Base-by-base conservation (phyloP, 208 protist species). In the Trypanosoma melophagium region DNA sequence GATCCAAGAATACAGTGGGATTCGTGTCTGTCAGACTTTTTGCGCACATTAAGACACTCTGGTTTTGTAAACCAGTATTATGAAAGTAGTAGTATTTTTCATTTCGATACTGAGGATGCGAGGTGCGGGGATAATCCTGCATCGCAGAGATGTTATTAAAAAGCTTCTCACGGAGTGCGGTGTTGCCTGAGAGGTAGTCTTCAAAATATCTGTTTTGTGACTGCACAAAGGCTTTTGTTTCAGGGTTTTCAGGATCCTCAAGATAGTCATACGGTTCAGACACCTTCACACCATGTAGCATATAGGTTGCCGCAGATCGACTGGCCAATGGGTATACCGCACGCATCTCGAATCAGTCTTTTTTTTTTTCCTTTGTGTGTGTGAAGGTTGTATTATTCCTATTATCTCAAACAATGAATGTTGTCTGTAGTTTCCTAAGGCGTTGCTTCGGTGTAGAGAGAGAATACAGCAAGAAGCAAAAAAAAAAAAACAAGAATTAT, bases 31-130 rank as follows among this genome's bases (percentile, higher is more conserved):
- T 69, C 17, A 93, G 72, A 10, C 66, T 71, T 41, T 67, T 74
- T 7, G 72, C 52, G 31, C 81, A 66, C 79, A 87, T 89, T 12
- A 90, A 76, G 16, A 95, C 87, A 70, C 75, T 86, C 65, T 95
- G 88, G 59, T 97, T 97, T 81, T 97, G 93, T 68, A 97, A 80
- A 1, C 95, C 95, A 1, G 81, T 85, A 81, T 98, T 98, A 78
- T 90, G 81, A 52, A 85, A 82, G 71, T 84, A 96, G 80, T 96
- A 97, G 74, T 92, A 97, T 31, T 79, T 56, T 22, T 72, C 67
- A 16, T 79, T 83, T 28, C 78, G 79, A 56, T 81, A 77, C 54
- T 79, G 87, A 2, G 91, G 90, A 53, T 64, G 70, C 31, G 79
- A 73, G 22, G 87, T 88, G 56, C 94, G 93, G 38, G 84, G 69